A percentile compares a stretch with the other conserved stretches of the same genome.
Evolutionary conservation across 768 basidiomycete species (phyloP).

Genomic region (Amanita phalloides): DNA sequence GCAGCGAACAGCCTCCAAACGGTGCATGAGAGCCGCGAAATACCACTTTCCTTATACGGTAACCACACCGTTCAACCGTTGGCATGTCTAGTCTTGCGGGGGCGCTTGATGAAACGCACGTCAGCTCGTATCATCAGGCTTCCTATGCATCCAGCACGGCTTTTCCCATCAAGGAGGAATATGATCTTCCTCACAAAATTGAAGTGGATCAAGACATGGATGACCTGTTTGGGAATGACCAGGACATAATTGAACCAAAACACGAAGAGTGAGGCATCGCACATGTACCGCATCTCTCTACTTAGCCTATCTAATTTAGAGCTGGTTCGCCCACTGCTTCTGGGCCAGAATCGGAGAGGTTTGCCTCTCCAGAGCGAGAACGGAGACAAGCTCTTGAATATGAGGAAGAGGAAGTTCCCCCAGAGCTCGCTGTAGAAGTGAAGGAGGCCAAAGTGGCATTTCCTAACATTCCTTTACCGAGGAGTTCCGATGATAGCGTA

Average conservation of each 20-base stretch:
- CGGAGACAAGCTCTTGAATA: slow-evolving; percentile 69
- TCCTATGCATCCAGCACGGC: slow-evolving; percentile 23
- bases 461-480: slow-evolving; percentile 80
- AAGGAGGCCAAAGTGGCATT: slow-evolving; percentile 67
- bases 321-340: slow-evolving; percentile 37
- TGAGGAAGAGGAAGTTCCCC: slow-evolving; percentile 63
- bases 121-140: slow-evolving; percentile 4
- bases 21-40: not conserved
- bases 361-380: slow-evolving; percentile 52
- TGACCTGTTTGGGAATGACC: slow-evolving; percentile 74
- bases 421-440: slow-evolving; percentile 40
- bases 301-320: slow-evolving; percentile 13
- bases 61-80: not conserved
- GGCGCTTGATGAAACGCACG: slow-evolving; percentile 31
- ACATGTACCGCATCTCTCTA: slow-evolving; percentile 6
- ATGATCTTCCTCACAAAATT: slow-evolving; percentile 13
- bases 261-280: slow-evolving; percentile 31
- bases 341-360: slow-evolving; percentile 49
- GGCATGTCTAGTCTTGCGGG: slow-evolving; percentile 53
- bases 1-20: not conserved
- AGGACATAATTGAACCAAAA: slow-evolving; percentile 37
- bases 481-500: slow-evolving; percentile 75
- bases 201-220: slow-evolving; percentile 52
- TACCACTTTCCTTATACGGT: not conserved
- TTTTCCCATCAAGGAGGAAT: slow-evolving; percentile 17